These are phyloP conservation scores for Stachybotrys chlorohalonatus DNA, from an alignment of 2,329 filamentous ascomycete genomes.

Conservation along the genomic window DNA sequence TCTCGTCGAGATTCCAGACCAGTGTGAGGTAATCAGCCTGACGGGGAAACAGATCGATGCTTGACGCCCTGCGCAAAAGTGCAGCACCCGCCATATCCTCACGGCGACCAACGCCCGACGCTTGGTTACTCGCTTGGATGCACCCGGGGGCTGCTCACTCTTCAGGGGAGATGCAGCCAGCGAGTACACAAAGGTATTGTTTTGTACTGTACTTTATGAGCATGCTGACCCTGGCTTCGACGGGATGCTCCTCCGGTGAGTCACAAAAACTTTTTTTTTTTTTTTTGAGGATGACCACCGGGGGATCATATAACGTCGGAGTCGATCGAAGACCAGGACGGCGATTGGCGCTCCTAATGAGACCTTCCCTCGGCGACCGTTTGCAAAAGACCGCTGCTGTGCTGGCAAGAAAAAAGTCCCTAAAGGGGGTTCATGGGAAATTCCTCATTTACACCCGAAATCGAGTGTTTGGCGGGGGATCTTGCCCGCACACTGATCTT, in stretches of 20 bases:
- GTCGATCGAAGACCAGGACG: neutral
- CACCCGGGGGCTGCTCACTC: neutral
- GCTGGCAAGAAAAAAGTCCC: neutral
- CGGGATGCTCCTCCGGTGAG: too few species aligned
- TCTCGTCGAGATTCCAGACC: neutral
- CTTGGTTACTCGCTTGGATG: neutral
- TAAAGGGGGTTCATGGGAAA: neutral
- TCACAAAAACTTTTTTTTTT: too few species aligned
- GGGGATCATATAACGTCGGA: neutral
- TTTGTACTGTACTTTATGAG: neutral
- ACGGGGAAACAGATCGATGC: neutral
- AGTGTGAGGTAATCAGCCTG: neutral
- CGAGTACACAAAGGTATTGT: neutral
- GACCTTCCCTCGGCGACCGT: too few species aligned
- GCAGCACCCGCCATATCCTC: too few species aligned
- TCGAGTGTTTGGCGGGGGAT: conserved; percentile 1
- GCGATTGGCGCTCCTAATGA: neutral
- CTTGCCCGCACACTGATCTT: neutral
- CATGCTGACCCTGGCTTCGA: neutral
- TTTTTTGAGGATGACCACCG: too few species aligned
- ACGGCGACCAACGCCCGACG: neutral
- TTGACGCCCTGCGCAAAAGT: neutral
- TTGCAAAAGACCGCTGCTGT: too few species aligned
- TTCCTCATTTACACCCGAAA: neutral
- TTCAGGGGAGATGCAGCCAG: neutral